A percentile compares a stretch with the other conserved stretches of the same genome.
Conservation (phyloP, 2,329 filamentous ascomycete genomes). For the Blastomyces silverae region DNA sequence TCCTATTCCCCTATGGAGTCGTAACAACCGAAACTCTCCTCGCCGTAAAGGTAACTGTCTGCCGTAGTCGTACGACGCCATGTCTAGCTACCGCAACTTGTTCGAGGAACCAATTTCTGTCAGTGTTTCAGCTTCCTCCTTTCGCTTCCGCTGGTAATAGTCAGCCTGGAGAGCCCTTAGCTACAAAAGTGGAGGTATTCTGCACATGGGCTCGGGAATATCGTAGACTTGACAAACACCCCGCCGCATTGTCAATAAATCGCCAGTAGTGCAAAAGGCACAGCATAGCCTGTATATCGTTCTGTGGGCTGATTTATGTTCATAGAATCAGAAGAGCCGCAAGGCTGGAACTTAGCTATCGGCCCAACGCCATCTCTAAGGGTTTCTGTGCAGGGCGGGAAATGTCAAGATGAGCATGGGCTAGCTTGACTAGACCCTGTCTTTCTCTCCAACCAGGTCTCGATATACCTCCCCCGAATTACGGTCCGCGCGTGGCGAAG, state of each 20-base stretch:
- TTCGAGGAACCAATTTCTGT: background rate
- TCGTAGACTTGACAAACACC: background rate
- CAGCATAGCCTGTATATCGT: background rate
- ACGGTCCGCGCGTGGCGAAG: background rate
- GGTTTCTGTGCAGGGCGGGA: background rate
- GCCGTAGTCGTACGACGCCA: slow-evolving; percentile 2
- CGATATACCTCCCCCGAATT: background rate
- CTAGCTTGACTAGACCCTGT: background rate
- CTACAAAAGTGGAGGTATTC: background rate
- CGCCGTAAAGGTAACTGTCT: background rate
- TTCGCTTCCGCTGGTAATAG: background rate
- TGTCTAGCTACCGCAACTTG: background rate
- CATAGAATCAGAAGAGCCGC: background rate
- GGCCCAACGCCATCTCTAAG: background rate
- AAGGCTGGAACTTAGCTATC: background rate
- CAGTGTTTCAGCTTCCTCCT: background rate
- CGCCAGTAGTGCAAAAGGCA: background rate
- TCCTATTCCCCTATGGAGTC: background rate
- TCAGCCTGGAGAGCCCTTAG: background rate
- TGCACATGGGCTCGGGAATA: background rate
- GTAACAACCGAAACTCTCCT: slow-evolving; percentile 1
- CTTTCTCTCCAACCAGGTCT: background rate
- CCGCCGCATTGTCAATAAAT: background rate
- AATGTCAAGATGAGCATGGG: background rate
- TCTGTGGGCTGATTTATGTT: background rate